phyloP scores from a whole-genome alignment of 805 yeast genomes.

The Ogataea wickerhamii region DNA sequence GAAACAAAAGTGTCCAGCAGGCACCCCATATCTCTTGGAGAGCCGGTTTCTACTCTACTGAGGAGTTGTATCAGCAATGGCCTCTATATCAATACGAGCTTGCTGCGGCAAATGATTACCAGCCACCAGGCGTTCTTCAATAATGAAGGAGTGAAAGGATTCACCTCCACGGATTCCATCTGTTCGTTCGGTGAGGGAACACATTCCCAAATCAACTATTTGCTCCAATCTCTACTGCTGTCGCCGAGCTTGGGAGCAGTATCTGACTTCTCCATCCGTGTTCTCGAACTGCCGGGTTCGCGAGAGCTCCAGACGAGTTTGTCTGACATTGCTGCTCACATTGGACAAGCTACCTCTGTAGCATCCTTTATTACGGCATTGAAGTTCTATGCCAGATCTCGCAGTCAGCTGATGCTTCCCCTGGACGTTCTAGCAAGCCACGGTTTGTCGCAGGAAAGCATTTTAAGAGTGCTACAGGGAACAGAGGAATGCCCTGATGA shows the following conservation, averaged over 20 bases:
- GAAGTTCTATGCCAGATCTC: slow-evolving; percentile 49
- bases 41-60: slow-evolving; percentile 62
- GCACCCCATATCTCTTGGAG: slow-evolving; percentile 33
- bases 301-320: slow-evolving; percentile 29
- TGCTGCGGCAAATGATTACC: slow-evolving; percentile 57
- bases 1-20: slow-evolving; percentile 1
- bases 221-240: slow-evolving; percentile 56
- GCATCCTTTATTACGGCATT: slow-evolving; percentile 61
- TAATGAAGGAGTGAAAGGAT: slow-evolving; percentile 42
- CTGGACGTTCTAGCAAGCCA: slow-evolving; percentile 51
- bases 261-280: slow-evolving; percentile 33
- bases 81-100: slow-evolving; percentile 47
- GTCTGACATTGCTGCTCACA: slow-evolving; percentile 68
- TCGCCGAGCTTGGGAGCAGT: slow-evolving; percentile 58
- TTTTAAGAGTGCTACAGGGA: slow-evolving; percentile 48
- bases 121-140: slow-evolving; percentile 53
- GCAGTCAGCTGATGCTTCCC: slow-evolving; percentile 58
- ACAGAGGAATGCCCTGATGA: slow-evolving; percentile 31
- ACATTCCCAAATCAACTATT: slow-evolving; percentile 67
- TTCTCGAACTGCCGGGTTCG: slow-evolving; percentile 43
- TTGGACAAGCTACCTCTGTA: slow-evolving; percentile 78
- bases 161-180: slow-evolving; percentile 46
- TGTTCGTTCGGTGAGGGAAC: slow-evolving; percentile 81
- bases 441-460: slow-evolving; percentile 59
- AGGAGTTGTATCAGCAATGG: slow-evolving; percentile 49